phyloP scores from a whole-genome alignment of 2,329 filamentous ascomycete genomes.

The Clarireedia paspali region DNA sequence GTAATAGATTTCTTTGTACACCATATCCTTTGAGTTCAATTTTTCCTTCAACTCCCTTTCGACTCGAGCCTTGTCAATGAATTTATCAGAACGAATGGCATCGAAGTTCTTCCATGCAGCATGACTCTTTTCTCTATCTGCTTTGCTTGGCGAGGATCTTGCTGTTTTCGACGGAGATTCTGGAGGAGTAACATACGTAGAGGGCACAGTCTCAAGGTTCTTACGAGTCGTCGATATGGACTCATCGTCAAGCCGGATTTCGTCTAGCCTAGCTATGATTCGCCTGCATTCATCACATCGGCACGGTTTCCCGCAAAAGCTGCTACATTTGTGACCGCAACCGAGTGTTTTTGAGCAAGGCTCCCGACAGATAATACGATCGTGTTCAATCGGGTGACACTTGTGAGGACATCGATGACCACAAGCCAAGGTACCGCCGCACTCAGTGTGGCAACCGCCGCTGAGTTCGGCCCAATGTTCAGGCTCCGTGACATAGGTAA shows the following conservation, averaged over 20 bases:
- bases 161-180: background rate
- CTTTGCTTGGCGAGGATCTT: background rate
- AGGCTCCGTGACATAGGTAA: conserved; percentile 43
- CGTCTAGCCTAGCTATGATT: background rate
- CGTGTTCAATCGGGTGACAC: conserved; percentile 27
- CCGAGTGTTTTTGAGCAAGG: conserved; percentile 17
- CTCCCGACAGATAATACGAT: conserved; percentile 17
- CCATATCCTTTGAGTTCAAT: background rate
- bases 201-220: too few species aligned
- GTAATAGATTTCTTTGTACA: background rate
- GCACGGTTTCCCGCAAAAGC: conserved; percentile 20
- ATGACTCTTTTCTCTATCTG: background rate
- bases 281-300: conserved; percentile 17
- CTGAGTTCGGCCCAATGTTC: conserved; percentile 44
- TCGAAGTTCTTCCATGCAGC: background rate
- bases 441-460: conserved; percentile 45
- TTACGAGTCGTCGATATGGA: background rate
- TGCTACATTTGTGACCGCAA: conserved; percentile 28
- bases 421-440: conserved; percentile 30
- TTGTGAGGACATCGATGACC: conserved; percentile 24
- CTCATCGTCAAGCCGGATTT: background rate
- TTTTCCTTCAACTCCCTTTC: background rate
- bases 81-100: background rate
- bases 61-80: background rate
- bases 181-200: background rate